Base-by-base conservation (phyloP, 2,329 filamentous ascomycete species). In the Bimuria novae-zelandiae region DNA sequence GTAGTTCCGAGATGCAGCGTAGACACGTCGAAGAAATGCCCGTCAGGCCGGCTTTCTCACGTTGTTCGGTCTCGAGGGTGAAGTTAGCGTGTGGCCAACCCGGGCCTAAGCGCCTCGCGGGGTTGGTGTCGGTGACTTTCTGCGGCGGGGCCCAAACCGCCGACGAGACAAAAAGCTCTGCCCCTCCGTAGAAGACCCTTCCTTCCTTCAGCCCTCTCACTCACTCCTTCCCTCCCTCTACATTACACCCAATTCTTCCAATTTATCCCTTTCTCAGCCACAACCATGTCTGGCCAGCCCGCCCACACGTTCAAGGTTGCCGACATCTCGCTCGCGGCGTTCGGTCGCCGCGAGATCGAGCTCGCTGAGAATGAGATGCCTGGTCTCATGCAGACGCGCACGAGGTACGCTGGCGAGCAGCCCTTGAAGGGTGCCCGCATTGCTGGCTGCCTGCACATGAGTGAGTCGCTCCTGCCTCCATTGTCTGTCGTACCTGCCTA, bases 391-490 rank as follows among this genome's bases (percentile, higher is more conserved):
- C 86, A 90, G 73, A 97, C 92, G 74, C 89, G 94, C 75, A 76
- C 79, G 74, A 96, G 96, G 84, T 99, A 97, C 78, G 90, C 89
- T 69, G 78, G 78, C 58, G 93, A 96, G 80, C 93, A 97, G 85
- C 94, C 94, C 70, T 85, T 99, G 73, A 88, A 88, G 76, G 92
- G 93, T 77, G 91, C 92, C 77, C 89, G 93, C 73, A 97, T 99
- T 78, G 94, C 94, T 70, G 94, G 94, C 75, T 97, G 94, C 82
- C 84, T 97, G 77, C 92, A 97, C 88, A 97, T 96, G 93, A 97
- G 84, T 87, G 80, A 39, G 82, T 76, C 49, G 39, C n/a, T 29
- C 21, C 46, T 32, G 16, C 37, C 42, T 35, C 29, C 40, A 36
- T 55, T 66, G 48, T 41, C 19, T 49, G 4, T 22, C 25, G 12